phyloP scores from a whole-genome alignment of 805 yeast species.

The Suhomyces kilbournensis region DNA sequence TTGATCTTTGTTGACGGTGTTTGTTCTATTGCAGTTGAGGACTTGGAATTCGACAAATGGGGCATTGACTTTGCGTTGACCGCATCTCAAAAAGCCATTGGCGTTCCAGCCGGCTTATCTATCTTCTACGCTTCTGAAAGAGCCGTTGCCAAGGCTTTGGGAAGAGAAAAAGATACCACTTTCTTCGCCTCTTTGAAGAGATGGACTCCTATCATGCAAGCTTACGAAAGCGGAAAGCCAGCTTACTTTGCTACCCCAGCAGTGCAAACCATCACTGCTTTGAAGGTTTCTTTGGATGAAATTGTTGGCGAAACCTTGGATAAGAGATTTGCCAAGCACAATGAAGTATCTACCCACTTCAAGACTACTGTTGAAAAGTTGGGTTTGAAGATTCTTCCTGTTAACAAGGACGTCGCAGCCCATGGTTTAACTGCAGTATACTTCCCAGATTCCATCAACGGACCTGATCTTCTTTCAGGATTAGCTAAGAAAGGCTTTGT shows the following conservation, averaged over 20 bases:
- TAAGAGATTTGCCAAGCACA: constrained; percentile 62
- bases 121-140: constrained; percentile 72
- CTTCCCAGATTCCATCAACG: constrained; percentile 71
- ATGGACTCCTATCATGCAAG: constrained; percentile 88
- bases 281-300: constrained; percentile 71
- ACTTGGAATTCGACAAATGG: constrained; percentile 83
- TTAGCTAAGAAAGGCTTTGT: constrained; percentile 65
- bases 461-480: constrained; percentile 59
- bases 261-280: constrained; percentile 78
- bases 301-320: constrained; percentile 57
- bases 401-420: constrained; percentile 60
- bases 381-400: constrained; percentile 72
- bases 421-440: constrained; percentile 85
- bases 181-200: constrained; percentile 71
- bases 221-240: constrained; percentile 74
- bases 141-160: constrained; percentile 61
- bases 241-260: constrained; percentile 98
- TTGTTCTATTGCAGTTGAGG: constrained; percentile 90
- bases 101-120: constrained; percentile 90
- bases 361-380: constrained; percentile 54
- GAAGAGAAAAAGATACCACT: constrained; percentile 46
- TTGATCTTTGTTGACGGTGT: constrained; percentile 90
- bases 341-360: constrained; percentile 58
- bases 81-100: constrained; percentile 94
- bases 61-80: constrained; percentile 83